These are phyloP conservation scores for Xylariomycetidae sp. DNA, from an alignment of 2,329 filamentous ascomycete genomes.

Conservation along the genomic window DNA sequence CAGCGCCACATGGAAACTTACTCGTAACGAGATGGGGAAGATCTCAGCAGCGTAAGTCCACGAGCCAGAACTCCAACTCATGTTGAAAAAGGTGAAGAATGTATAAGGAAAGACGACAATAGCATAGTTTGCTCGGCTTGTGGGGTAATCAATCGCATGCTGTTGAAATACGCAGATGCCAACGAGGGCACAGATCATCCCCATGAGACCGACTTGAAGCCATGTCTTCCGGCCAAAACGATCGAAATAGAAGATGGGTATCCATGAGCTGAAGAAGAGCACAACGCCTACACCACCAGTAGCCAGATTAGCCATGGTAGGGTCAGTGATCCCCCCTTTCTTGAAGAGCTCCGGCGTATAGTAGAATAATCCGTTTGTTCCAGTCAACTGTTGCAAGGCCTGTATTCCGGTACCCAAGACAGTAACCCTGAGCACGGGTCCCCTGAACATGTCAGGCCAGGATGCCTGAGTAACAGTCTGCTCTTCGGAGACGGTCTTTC, in stretches of 20 bases:
- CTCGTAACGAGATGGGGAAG: conserved; percentile 23
- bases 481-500: conserved; percentile 18
- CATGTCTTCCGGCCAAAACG: conserved; percentile 26
- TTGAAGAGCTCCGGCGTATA: conserved; percentile 22
- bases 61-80: conserved; percentile 26
- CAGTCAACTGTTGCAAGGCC: conserved; percentile 24
- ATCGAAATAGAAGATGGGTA: conserved; percentile 27
- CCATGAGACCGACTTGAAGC: conserved; percentile 24
- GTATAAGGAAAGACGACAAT: conserved; percentile 26
- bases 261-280: conserved; percentile 24
- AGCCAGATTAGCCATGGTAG: conserved; percentile 23
- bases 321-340: conserved; percentile 20
- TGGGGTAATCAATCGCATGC: conserved; percentile 21
- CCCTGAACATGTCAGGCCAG: conserved; percentile 25
- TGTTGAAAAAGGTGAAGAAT: conserved; percentile 27
- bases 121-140: conserved; percentile 18
- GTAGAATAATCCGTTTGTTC: conserved; percentile 24
- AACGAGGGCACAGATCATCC: conserved; percentile 22
- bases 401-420: conserved; percentile 24
- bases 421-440: conserved; percentile 22
- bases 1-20: conserved; percentile 11
- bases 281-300: conserved; percentile 25
- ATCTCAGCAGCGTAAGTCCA: conserved; percentile 29
- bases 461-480: conserved; percentile 12
- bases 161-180: conserved; percentile 24